Conservation (phyloP, 1,139 yeast genomes). For the Suhomyces chickasaworum region DNA sequence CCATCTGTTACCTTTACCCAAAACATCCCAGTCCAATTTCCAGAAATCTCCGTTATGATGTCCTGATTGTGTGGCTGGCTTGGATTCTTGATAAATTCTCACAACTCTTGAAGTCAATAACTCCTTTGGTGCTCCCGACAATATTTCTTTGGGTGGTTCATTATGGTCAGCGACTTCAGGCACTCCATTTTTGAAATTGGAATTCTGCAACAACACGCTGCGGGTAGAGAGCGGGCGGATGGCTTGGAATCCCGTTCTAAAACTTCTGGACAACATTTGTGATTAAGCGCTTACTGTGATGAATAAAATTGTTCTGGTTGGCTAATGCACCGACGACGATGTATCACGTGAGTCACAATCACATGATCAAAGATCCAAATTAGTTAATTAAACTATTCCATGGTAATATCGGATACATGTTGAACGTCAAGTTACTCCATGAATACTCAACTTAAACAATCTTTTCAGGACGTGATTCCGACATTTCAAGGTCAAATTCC, state of each 20-base stretch:
- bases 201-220: conserved; percentile 17
- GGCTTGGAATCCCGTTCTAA: conserved; percentile 19
- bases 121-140: conserved; percentile 81
- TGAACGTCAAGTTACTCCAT: neutral
- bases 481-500: conserved; percentile 51
- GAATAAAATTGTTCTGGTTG: conserved; percentile 26
- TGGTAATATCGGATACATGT: too few species aligned
- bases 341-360: conserved; percentile 1
- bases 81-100: conserved; percentile 75
- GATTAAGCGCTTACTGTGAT: conserved; percentile 3
- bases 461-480: conserved; percentile 52
- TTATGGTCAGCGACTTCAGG: conserved; percentile 13
- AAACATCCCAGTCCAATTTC: conserved; percentile 85
- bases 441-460: conserved; percentile 31
- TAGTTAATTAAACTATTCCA: too few species aligned
- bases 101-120: conserved; percentile 65
- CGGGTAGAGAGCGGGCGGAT: conserved; percentile 27
- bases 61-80: conserved; percentile 84
- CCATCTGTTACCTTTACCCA: conserved; percentile 82
- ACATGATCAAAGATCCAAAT: neutral
- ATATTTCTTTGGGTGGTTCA: conserved; percentile 52
- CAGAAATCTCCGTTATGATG: conserved; percentile 57
- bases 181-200: conserved; percentile 22
- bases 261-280: conserved; percentile 27
- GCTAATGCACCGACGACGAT: conserved; percentile 12